Evolutionary conservation across 1,139 yeast genomes (phyloP), one percentile per base, ranked within the genome.

Genomic region (Candida tetrigidarum): DNA sequence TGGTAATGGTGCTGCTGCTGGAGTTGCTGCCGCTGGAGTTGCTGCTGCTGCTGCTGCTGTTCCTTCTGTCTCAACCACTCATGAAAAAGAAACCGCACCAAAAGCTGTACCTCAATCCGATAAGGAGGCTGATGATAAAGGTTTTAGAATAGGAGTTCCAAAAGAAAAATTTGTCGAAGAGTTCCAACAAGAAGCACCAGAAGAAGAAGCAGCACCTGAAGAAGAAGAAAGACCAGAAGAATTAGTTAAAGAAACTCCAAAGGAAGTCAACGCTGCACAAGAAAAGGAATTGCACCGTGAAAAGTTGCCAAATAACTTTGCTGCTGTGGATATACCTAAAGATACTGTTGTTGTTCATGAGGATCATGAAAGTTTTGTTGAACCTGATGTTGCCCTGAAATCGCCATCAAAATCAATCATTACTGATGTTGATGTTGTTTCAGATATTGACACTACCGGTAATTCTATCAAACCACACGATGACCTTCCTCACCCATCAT

Each of bases 401-500:
- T 47, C 50, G 11, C 50, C 50, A 23, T 36, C 49, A 14, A 47
- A 47, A 34, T 41, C 46, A 8, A 30, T 45, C 25, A 40, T 42
- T 40, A 42, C 48, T 30, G 53, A 49, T 23, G 50, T 43, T 23
- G 48, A 42, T 15, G 29, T 49, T 29, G 39, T 49, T 32, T 47
- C 50, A n/a, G 50, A 47, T 34, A 10, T 45, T 44, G 53, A 42
- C 15, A 37, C 41, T 22, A 44, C 34, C 22, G 32, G 29, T 14
- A 16, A 29, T 10, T 10, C 23, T n/a, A 18, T 20, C 11, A 25
- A 23, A 28, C n/a, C 9, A 10, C 18, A 12, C 18, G 36, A 23
- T 7, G 36, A 41, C 3, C 39, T 34, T 12, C 36, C 43, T 12
- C 32, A 36, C 20, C 30, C 39, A 16, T 27, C 44, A n/a, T 19